phyloP scores from a whole-genome alignment of 2,329 filamentous ascomycete genomes.

The Didymellaceae sp. region DNA sequence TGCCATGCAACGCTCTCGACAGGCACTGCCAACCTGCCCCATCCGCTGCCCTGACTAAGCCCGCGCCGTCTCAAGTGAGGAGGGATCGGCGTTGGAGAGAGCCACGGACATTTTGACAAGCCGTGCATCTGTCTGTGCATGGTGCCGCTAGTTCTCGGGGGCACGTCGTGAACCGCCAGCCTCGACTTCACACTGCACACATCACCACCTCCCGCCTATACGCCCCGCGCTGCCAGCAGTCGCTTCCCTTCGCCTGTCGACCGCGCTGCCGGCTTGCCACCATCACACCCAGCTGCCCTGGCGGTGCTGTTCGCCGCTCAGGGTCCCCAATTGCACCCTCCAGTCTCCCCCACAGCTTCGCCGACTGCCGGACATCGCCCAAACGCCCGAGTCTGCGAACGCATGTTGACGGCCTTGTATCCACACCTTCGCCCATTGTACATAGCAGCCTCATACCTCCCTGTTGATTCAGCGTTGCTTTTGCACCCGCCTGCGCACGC shows the following conservation, averaged over 20 bases:
- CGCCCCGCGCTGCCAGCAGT: neutral
- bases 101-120: neutral
- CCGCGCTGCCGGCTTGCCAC: neutral
- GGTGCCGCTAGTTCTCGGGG: slow-evolving; percentile 2
- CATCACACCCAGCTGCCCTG: slow-evolving; percentile 6
- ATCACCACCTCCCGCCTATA: neutral
- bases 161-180: slow-evolving; percentile 1
- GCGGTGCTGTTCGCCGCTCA: slow-evolving; percentile 35
- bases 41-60: slow-evolving; percentile 4
- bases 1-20: neutral
- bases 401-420: neutral
- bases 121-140: neutral
- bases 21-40: too few species aligned
- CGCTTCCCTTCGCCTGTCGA: neutral
- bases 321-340: slow-evolving; percentile 18
- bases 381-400: neutral
- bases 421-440: neutral
- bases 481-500: neutral
- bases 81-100: slow-evolving; percentile 1
- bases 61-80: neutral
- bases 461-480: neutral
- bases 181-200: slow-evolving; percentile 12
- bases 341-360: slow-evolving; percentile 3
- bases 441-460: neutral
- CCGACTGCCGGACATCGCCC: slow-evolving; percentile 5